Conservation (phyloP, 305 asterid species). For the Euphrasia arctica region DNA sequence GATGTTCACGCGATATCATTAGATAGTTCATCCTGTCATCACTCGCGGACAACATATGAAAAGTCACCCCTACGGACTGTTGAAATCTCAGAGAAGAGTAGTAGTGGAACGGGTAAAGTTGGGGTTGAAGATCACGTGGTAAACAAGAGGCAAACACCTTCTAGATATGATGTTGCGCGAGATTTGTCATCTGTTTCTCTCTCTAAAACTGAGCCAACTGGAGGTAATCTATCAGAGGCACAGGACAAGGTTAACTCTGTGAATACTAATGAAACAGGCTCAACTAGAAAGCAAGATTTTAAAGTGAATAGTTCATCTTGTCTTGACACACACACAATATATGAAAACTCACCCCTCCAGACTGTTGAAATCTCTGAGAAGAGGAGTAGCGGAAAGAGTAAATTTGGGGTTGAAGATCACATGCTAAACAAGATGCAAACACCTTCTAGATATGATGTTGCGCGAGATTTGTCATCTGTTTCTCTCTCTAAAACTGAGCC, state of each 20-base stretch:
- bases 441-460: constrained; percentile 20
- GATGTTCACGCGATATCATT: constrained; percentile 26
- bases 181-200: constrained; percentile 32
- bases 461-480: constrained; percentile 31
- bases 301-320: constrained; percentile 10
- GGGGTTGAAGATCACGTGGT: too few species aligned
- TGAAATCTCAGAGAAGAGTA: too few species aligned
- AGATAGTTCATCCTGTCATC: constrained; percentile 32
- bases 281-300: constrained; percentile 34
- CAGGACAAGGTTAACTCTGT: constrained; percentile 33
- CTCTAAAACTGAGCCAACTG: constrained; percentile 34
- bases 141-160: too few species aligned
- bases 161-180: constrained; percentile 24
- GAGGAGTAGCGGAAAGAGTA: too few species aligned
- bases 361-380: too few species aligned
- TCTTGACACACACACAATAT: too few species aligned
- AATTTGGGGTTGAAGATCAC: too few species aligned
- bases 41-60: constrained; percentile 1
- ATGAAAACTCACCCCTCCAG: too few species aligned
- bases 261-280: constrained; percentile 25
- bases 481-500: constrained; percentile 34
- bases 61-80: too few species aligned
- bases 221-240: constrained; percentile 32
- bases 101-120: too few species aligned
- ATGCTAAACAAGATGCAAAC: too few species aligned